Conservation (phyloP, 306 rosid species). For the Prunus kanzakura region DNA sequence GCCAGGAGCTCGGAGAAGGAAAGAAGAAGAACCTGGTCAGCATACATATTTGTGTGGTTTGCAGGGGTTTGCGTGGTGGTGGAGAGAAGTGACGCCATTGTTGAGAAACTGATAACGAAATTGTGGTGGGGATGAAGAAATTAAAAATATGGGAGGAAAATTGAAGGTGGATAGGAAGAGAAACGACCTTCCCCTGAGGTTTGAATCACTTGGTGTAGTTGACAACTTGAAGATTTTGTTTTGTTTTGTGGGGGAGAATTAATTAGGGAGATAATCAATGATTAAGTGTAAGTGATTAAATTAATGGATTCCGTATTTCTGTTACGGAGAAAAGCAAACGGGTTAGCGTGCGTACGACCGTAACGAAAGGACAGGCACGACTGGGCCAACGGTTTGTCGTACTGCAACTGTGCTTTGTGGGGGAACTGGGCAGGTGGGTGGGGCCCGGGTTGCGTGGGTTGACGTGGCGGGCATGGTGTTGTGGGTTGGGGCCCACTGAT, state of each 20-base stretch:
- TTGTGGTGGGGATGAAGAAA: background rate
- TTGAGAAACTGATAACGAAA: background rate
- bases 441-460: background rate
- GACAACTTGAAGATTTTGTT: background rate
- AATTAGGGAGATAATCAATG: background rate
- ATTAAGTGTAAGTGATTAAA: background rate
- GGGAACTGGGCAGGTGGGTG: background rate
- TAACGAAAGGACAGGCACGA: background rate
- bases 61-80: background rate
- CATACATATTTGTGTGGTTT: conserved; percentile 11
- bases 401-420: background rate
- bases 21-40: background rate
- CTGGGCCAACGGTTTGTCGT: background rate
- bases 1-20: background rate
- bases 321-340: background rate
- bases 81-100: conserved; percentile 7
- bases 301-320: background rate
- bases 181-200: conserved; percentile 18
- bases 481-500: background rate
- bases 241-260: background rate
- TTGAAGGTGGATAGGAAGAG: background rate
- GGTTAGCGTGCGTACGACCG: conserved; percentile 19
- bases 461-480: background rate
- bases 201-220: conserved; percentile 25
- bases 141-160: background rate